Base-by-base conservation (phyloP, 352 stramenopile species). In the Phytophthora ramorum region DNA sequence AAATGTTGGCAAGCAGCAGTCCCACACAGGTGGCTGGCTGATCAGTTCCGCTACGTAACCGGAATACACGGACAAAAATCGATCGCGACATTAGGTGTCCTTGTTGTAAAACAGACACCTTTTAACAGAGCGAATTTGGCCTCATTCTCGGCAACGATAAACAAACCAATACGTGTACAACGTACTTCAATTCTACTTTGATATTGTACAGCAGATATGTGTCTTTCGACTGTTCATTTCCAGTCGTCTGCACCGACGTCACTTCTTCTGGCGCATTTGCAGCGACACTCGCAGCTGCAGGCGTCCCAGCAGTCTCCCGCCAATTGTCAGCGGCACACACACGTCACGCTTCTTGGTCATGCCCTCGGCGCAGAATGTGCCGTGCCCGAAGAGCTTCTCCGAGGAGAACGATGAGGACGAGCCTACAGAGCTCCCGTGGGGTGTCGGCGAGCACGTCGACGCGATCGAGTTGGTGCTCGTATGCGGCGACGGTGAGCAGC, bases 341-440 rank as follows among this genome's bases (percentile, higher is more conserved):
- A 79, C 75, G 19, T 90, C 81, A 12, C 76, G 67, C 22, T 89
- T 86, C 45, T 73, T 77, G 41, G 63, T 56, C 44, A 64, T 81
- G 9, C 69, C 71, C 35, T 89, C 78, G 20, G 88, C 79, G 40
- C 83, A 91, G 47, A 93, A 93, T 8, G 76, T 83, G 17, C 81
- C 85, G 40, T 91, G 83, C 0, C 82, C 85, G 44, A 91, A 80
- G 12, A 79, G 71, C 48, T 77, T 76, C 37, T 91, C 76, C 14
- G 70, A 73, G 8, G 52, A 69, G 22, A 72, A 73, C 1, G 70
- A 72, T 4, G 69, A 73, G 17, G 69, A 66, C 4, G 63, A 69
- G 7, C 53, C 14, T 22, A 61, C 53, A 2, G 59, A 74, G 24
- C 58, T 66, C 20, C 56, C 64, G 19, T 64, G 48, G 0, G 57